Percentiles rank a stretch among this genome's conserved stretches.
These are phyloP conservation scores for Discostella stelligeroides DNA, from an alignment of 108 stramenopile genomes.

Conservation along the genomic window DNA sequence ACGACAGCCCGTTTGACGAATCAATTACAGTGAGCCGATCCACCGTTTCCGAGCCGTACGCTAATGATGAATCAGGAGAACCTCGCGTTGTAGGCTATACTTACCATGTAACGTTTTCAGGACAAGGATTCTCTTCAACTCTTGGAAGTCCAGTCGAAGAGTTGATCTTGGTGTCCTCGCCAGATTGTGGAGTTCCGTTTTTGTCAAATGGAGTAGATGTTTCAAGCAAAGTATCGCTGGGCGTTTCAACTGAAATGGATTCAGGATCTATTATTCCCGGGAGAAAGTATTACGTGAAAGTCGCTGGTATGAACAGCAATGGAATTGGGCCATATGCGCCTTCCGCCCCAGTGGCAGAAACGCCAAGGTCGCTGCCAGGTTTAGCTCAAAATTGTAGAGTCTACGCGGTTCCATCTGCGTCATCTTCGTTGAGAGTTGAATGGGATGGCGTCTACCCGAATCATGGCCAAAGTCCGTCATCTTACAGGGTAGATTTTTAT, in stretches of 20 bases:
- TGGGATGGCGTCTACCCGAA: slow-evolving; percentile 51
- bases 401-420: slow-evolving; percentile 41
- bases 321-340: slow-evolving; percentile 48
- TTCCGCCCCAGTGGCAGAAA: slow-evolving; percentile 22
- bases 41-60: slow-evolving; percentile 32
- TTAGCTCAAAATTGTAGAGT: slow-evolving; percentile 49
- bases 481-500: slow-evolving; percentile 45
- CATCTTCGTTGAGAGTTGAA: slow-evolving; percentile 48
- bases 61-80: slow-evolving; percentile 14
- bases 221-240: slow-evolving; percentile 33
- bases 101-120: slow-evolving; percentile 58
- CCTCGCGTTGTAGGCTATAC: slow-evolving; percentile 35
- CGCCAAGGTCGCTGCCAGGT: slow-evolving; percentile 49
- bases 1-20: slow-evolving; percentile 60
- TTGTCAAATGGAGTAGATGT: slow-evolving; percentile 41
- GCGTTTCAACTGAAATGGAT: slow-evolving; percentile 47
- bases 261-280: slow-evolving; percentile 59
- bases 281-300: slow-evolving; percentile 63
- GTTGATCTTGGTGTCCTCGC: slow-evolving; percentile 41
- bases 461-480: slow-evolving; percentile 43
- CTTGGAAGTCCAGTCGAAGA: slow-evolving; percentile 42
- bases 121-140: slow-evolving; percentile 59
- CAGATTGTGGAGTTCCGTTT: slow-evolving; percentile 26
- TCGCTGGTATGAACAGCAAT: slow-evolving; percentile 62
- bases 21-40: slow-evolving; percentile 48